Evolutionary conservation across 1,139 yeast genomes (phyloP).

Genomic region (Wickerhamiella pararugosa): DNA sequence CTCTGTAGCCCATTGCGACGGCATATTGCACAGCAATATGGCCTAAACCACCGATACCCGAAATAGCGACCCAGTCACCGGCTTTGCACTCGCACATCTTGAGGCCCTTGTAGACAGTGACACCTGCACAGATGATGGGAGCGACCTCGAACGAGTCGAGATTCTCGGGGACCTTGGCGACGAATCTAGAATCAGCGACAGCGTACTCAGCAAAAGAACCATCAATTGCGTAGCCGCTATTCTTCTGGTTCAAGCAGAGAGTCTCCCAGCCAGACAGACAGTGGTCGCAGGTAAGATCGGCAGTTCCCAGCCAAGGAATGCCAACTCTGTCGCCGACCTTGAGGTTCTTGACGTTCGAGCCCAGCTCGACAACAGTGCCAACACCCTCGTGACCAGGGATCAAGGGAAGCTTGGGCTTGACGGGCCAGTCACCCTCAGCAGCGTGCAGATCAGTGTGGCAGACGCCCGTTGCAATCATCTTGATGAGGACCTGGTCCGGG

Average conservation of each 20-base stretch:
- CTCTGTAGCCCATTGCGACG: constrained; percentile 68
- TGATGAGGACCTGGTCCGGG: constrained; percentile 43
- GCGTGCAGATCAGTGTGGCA: constrained; percentile 41
- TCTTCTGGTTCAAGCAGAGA: constrained; percentile 55
- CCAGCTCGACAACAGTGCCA: constrained; percentile 55
- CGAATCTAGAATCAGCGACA: constrained; percentile 59
- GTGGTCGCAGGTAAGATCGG: constrained; percentile 58
- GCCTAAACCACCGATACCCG: constrained; percentile 69
- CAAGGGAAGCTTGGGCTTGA: constrained; percentile 40
- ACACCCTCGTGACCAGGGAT: constrained; percentile 76
- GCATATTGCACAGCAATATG: constrained; percentile 72
- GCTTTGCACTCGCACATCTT: constrained; percentile 50
- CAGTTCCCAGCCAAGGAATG: constrained; percentile 62
- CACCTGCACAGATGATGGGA: constrained; percentile 33
- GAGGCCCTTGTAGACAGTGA: constrained; percentile 30
- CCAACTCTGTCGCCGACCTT: constrained; percentile 73
- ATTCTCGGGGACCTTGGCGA: constrained; percentile 46
- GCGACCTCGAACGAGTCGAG: constrained; percentile 70
- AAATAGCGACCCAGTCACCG: constrained; percentile 63
- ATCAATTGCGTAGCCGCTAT: constrained; percentile 5
- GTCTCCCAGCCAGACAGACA: constrained; percentile 65
- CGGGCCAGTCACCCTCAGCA: constrained; percentile 53
- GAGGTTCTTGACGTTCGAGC: constrained; percentile 40
- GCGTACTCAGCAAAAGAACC: constrained; percentile 55
- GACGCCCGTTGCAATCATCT: constrained; percentile 33